Evolutionary conservation across 192 early-diverging fungal genomes (phyloP), one percentile per base, ranked within the genome.

Genomic region (Lobosporangium transversale): DNA sequence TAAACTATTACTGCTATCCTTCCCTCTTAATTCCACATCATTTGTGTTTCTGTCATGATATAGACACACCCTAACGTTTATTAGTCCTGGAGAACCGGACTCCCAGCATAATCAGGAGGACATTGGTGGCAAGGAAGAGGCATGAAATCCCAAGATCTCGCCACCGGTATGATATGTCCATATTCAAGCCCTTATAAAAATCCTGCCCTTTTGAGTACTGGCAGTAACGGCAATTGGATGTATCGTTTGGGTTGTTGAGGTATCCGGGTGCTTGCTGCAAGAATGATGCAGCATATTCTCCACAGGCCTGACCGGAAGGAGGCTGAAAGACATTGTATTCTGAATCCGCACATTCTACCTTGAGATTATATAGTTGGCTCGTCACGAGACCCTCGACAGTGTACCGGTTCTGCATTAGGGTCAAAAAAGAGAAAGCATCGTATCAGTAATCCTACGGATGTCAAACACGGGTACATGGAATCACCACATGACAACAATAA

Each of bases 141-240:
- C 81, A 53, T 24, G 92, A 40, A 31, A 92, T 90, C 27, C 86
- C 87, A 68, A 88, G 81, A 66, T 92, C 90, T 63, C 90, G 86
- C 89, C 89, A 94, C 26, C 85, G 84, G 66, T 92, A 61, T 0
- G 24, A 30, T 27, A 58, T 18, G 20, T 23, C 73, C 62, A 79
- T 88, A 33, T 61, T 57, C 89, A 90, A 87, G 49, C 62, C 79
- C 2, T 26, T 23, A 15, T 79, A 89, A 62, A 84, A 91, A 11
- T 92, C 84, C 30, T 90, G 78, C 3, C 88, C 90, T 17, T 66
- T 60, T 5, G 66, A 79, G 50, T 84, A 89, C 1, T 79, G 68
- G 60, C 91, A 94, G 64, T 89, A 94, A 27, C 86, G 71, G 66
- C 92, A 94, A 7, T 52, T 62, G 12, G 62, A 23, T n/a, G 80